phyloP scores from a whole-genome alignment of 2,329 filamentous ascomycete species.

The Dothistroma septosporum region DNA sequence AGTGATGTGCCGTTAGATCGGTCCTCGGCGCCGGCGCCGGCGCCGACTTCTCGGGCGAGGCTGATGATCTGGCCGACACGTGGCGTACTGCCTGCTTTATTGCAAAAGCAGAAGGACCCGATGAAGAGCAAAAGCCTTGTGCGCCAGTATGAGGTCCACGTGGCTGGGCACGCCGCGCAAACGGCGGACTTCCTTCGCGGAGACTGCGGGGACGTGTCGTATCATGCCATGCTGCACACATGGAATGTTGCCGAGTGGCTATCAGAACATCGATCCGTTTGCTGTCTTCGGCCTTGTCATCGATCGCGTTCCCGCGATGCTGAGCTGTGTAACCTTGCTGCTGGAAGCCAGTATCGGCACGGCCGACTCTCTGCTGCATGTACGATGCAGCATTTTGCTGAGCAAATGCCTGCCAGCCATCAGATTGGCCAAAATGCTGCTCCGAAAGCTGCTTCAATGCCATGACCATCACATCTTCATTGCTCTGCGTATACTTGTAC shows the following conservation, averaged over 20 bases:
- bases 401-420: slow-evolving; percentile 31
- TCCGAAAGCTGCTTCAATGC: slow-evolving; percentile 44
- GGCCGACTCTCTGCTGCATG: slow-evolving; percentile 21
- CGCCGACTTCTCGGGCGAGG: not conserved
- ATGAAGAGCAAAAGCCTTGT: slow-evolving; percentile 1
- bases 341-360: slow-evolving; percentile 17
- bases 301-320: not conserved
- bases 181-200: slow-evolving; percentile 65
- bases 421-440: slow-evolving; percentile 32
- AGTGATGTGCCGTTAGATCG: slow-evolving; percentile 5
- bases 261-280: no score
- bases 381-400: slow-evolving; percentile 28
- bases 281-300: not conserved
- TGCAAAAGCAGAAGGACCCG: not conserved
- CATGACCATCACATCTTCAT: slow-evolving; percentile 56
- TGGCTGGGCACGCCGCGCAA: slow-evolving; percentile 57
- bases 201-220: slow-evolving; percentile 72
- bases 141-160: slow-evolving; percentile 35
- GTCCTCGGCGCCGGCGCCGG: not conserved
- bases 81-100: not conserved
- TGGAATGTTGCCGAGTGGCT: slow-evolving; percentile 44
- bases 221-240: slow-evolving; percentile 60
- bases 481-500: slow-evolving; percentile 29
- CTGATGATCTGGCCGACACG: not conserved
- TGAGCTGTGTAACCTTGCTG: slow-evolving; percentile 10